Percentiles rank a stretch among this genome's conserved stretches.
Conservation (phyloP, 371 early-diverging fungal genomes). For the Mucor ambiguus region DNA sequence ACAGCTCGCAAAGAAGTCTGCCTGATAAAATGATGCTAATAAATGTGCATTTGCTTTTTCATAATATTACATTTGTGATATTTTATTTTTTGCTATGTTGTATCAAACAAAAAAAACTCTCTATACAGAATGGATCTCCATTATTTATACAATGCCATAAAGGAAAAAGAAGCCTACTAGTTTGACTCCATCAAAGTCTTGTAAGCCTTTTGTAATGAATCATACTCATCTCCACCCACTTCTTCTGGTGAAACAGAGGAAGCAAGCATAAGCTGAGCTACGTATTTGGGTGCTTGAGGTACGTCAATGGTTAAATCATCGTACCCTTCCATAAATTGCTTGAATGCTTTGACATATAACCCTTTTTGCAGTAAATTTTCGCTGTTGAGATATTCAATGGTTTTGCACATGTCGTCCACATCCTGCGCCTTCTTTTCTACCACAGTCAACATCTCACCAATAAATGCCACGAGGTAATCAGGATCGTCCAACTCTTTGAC, state of each 20-base stretch:
- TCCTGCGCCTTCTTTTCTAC: conserved; percentile 66
- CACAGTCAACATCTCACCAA: conserved; percentile 43
- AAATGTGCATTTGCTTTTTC: background rate
- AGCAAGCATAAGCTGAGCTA: conserved; percentile 47
- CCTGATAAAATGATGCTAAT: background rate
- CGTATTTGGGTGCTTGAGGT: conserved; percentile 74
- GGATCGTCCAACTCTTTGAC: conserved; percentile 68
- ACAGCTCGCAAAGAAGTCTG: conserved; percentile 20
- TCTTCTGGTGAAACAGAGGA: conserved; percentile 16
- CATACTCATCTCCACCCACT: conserved; percentile 18
- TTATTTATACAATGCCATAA: background rate
- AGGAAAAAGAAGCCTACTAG: background rate
- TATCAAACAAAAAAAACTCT: background rate
- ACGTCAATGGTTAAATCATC: conserved; percentile 85
- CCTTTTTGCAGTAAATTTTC: conserved; percentile 46
- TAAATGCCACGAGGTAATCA: conserved; percentile 52
- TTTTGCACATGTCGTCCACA: conserved; percentile 54
- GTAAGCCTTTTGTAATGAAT: conserved; percentile 23
- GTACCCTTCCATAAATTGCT: conserved; percentile 62
- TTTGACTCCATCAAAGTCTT: conserved; percentile 5
- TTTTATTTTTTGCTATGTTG: conserved; percentile 8
- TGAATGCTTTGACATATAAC: conserved; percentile 57
- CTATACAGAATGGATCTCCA: conserved; percentile 8
- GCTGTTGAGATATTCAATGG: conserved; percentile 47
- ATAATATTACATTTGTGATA: conserved; percentile 1